These are phyloP conservation scores for Hypoxylon sp. DNA, from an alignment of 2,329 filamentous ascomycete genomes.

Conservation along the genomic window DNA sequence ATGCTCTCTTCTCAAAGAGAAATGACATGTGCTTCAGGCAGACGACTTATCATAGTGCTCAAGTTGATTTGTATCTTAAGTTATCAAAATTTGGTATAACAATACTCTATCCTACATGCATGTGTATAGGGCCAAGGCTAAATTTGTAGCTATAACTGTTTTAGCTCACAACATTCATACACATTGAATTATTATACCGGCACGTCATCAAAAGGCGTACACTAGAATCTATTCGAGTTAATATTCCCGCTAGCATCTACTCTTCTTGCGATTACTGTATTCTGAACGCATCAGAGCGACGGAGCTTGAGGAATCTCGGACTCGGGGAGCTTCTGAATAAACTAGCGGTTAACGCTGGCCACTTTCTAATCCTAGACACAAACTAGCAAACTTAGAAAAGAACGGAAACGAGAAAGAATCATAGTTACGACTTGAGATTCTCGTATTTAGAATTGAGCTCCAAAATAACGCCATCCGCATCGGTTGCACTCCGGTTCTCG, in stretches of 20 bases:
- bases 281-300: neutral
- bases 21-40: neutral
- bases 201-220: neutral
- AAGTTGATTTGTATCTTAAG: too few relatives aligned
- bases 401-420: conserved; percentile 7
- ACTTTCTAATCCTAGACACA: neutral
- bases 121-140: neutral
- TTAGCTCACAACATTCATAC: neutral
- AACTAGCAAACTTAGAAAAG: conserved; percentile 28
- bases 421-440: conserved; percentile 3
- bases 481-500: conserved; percentile 12
- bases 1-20: neutral
- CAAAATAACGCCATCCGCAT: conserved; percentile 14
- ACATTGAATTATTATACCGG: neutral
- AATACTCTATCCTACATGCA: neutral
- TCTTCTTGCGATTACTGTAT: neutral
- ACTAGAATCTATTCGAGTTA: neutral
- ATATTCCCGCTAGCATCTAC: neutral
- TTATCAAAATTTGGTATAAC: neutral
- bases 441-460: neutral
- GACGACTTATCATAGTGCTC: neutral
- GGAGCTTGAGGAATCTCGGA: neutral
- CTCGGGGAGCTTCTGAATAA: conserved; percentile 2
- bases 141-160: neutral
- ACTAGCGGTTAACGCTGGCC: neutral